Base-by-base conservation (phyloP, 169 alveolate genomes). In the Fabrea salina region DNA sequence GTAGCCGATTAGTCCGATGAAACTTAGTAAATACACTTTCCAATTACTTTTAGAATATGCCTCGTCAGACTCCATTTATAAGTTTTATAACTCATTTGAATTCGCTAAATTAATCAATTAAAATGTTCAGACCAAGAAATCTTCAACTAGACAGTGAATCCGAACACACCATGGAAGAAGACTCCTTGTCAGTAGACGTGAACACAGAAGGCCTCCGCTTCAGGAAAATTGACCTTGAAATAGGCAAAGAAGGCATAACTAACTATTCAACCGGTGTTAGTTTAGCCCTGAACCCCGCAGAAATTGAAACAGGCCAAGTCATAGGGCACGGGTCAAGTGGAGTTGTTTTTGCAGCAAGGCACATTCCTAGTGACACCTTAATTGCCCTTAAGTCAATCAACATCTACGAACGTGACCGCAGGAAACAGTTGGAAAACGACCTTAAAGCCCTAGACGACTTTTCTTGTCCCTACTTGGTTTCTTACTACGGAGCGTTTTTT, bases 401-500 rank as follows among this genome's bases (percentile, higher is more conserved):
- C 35, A 53, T 74, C 5, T 74, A 74, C 50, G 68, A 74, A 8
- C 72, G 57, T 11, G 68, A 50, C 30, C 50, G 30, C 16, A n/a
- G 81, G n/a, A 57, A 83, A 77, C 47, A 89, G 68, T 56, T 87
- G 41, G 75, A 76, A 47, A 77, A 77, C 76, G 92, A 87, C 64
- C 68, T 87, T 5, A 80, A 86, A 72, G 78, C 91, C 4, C 81
- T 88, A 4, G 87, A 83, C 54, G 86, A 79, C 35, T 86, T 89
- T 30, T 82, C 79, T 50, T 70, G 88, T 39, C 93, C 90, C n/a
- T 82, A 76, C 44, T 54, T 89, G 19, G 91, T 89, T 0, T 80
- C 80, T 49, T 84, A 82, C 11, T 89, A 89, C 57, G 95, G 95
- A 0, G 91, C 93, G 19, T 86, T 79, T 47, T 77, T 85, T 22